A percentile compares a stretch with the other conserved stretches of the same genome.
Evolutionary conservation across 2,329 filamentous ascomycete genomes (phyloP).

Genomic region (Coniochaeta hoffmannii): DNA sequence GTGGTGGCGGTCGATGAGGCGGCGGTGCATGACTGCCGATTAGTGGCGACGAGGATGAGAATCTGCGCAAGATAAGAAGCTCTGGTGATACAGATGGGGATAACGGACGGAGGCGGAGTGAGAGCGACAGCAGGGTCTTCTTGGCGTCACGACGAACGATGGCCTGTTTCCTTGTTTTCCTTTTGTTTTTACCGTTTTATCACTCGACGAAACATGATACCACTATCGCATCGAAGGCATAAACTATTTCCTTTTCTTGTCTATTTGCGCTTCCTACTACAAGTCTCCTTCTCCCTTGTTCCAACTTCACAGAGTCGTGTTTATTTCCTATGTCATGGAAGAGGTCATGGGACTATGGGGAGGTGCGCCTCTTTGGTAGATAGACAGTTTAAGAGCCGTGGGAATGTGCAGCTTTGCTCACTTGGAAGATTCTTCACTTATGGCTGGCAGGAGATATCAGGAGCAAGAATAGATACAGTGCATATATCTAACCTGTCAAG

Average conservation of each 20-base stretch:
- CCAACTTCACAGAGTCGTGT: neutral
- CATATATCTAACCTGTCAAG: constrained; percentile 4
- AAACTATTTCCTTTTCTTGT: constrained; percentile 8
- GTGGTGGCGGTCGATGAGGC: neutral
- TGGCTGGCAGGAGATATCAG: neutral
- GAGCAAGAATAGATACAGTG: neutral
- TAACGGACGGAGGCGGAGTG: constrained; percentile 8
- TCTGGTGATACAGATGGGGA: neutral
- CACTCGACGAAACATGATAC: constrained; percentile 15
- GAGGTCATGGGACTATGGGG: neutral
- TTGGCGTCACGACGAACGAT: constrained; percentile 1
- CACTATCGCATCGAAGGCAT: constrained; percentile 14
- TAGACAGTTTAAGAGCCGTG: neutral
- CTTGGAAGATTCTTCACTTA: neutral
- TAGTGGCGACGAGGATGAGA: neutral
- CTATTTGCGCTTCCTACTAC: neutral
- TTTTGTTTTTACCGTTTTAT: constrained; percentile 4
- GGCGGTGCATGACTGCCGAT: neutral
- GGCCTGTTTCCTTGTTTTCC: constrained; percentile 8
- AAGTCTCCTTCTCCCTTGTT: neutral
- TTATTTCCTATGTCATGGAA: neutral
- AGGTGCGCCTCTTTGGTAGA: neutral
- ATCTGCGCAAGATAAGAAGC: no score
- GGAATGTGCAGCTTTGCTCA: no score
- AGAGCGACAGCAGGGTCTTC: constrained; percentile 10